Evolutionary conservation across 306 rosid species (phyloP), one percentile per base, ranked within the genome.

Genomic region (Vicia sativa): DNA sequence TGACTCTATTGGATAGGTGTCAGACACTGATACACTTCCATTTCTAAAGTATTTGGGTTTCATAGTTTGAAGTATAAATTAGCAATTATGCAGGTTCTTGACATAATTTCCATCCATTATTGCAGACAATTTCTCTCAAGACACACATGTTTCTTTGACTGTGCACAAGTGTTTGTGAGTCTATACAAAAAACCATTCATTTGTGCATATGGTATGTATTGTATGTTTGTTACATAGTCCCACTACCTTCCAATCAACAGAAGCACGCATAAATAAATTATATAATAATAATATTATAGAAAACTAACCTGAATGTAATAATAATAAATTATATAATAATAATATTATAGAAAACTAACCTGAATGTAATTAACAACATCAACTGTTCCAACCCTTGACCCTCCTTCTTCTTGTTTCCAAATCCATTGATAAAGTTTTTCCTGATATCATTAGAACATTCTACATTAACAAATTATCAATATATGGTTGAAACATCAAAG

Each of bases 391-490:
- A 88, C 85, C 75, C 93, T 85, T 35, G 96, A 86, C 60, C 89
- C 93, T 49, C 80, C 89, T 62, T 91, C 96, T 80, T 91, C 89
- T 46, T 91, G 96, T 65, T 91, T 85, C 82, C 81, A 63, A 52
- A 91, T 85, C 96, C 97, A 91, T 62, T 88, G 96, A 81, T 83
- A 80, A 38, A 91, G 90, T 62, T 91, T 88, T 42, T 91, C 97
- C 97, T 91, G 85, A 78, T 65, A 81, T 54, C 52, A 65, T 3
- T 37, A 68, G 9, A 41, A 52, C 63, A 62, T 6, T 44, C 13
- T 28, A 67, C 46, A 56, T 62, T 26, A 41, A 67, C 14, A 23
- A 67, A 78, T 69, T 62, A 42, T 53, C 53, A 52, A 14, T 35
- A 66, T 15, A 59, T 11, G 31, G 11, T 43, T 38, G 2, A 23